Base-by-base conservation (phyloP, 2,329 filamentous ascomycete species). In the Claviceps africana region DNA sequence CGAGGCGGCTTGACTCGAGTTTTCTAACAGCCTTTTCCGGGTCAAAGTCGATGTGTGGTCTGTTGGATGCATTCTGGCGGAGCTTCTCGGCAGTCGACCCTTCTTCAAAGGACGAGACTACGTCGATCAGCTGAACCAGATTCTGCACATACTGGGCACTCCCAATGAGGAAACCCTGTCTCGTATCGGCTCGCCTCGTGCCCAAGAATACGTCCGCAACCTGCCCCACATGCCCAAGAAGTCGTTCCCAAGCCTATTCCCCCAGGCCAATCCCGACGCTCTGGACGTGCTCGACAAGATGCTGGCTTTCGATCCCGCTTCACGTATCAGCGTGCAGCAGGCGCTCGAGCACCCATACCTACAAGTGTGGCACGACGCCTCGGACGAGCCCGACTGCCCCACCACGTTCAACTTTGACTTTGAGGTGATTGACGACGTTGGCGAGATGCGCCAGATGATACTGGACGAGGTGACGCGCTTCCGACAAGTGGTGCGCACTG, bases 101-200 rank as follows among this genome's bases (percentile, higher is more conserved):
- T 98, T 98, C 78, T 97, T 98, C 79, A 98, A 98, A 73, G 93
- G 93, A 54, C 87, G 93, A 56, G 93, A 98, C 73, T 98, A 98
- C 65, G 93, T 98, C 69, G 93, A 98, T 71, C 93, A 98, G 75
- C 82, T 98, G 58, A 98, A 98, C 77, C 93, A 98, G 72, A 98
- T 98, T 64, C 79, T 98, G 52, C 90, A 97, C 75, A 96, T 95
- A 67, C 85, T 98, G 51, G 93, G 93, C 57, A 98, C 91, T 1
- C 93, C 93, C 42, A 95, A 91, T 65, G 91, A 97, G 69, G 88
- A 95, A 67, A 98, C 93, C 0, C 78, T 98, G 21, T 84, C 82
- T 28, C 87, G 93, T 58, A 98, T 98, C 64, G 93, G 93, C 51
- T 96, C 90, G 4, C 89, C 89, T 11, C 86, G 93, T 58, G 93